Base-by-base conservation (phyloP, 2,329 filamentous ascomycete species). In the Xylariaceae sp. region DNA sequence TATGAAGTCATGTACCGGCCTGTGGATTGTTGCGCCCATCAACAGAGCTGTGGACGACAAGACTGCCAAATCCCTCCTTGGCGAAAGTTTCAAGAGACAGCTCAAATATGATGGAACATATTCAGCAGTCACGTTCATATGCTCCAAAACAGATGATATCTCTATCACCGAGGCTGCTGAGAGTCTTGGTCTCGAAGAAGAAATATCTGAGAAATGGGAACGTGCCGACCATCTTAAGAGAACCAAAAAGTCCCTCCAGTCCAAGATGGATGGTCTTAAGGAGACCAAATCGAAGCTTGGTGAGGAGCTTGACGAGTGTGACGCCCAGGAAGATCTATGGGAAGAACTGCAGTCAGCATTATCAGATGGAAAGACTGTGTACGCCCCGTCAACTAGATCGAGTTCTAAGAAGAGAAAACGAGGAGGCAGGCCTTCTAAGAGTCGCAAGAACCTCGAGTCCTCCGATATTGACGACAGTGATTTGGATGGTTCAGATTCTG, bases 21-120 rank as follows among this genome's bases (percentile, higher is more conserved):
- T 82, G 0, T 83, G 77, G 76, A 77, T 83, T 48, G 74, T 81
- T n/a, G 76, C 79, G 1, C 77, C 78, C 0, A 82, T 83, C 46
- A 80, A 68, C 42, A 70, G 79, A 21, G 79, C 79, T 6, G 77
- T 82, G 1, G 75, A 82, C 52, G 77, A 83, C 50, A 81, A 82
- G 55, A 72, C 76, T 10, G 79, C 80, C 1, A 78, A 79, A 47
- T 71, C 67, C 2, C 63, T 83, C 3, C 67, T 83, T 2, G 76
- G 77, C 0, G 68, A 79, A 29, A 68, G 72, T 0, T 81, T 83
- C 64, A 80, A 77, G 52, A 66, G 73, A 1, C 80, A 83, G 49
- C 65, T 83, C 6, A 77, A 80, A 42, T 78, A 77, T 54, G 79
- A 83, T 47, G 74, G 76, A 2, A 73, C 68, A 0, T 76, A 77